These are phyloP conservation scores for Dalechampia spathulata DNA, from an alignment of 441 rosid genomes.

Conservation along the genomic window DNA sequence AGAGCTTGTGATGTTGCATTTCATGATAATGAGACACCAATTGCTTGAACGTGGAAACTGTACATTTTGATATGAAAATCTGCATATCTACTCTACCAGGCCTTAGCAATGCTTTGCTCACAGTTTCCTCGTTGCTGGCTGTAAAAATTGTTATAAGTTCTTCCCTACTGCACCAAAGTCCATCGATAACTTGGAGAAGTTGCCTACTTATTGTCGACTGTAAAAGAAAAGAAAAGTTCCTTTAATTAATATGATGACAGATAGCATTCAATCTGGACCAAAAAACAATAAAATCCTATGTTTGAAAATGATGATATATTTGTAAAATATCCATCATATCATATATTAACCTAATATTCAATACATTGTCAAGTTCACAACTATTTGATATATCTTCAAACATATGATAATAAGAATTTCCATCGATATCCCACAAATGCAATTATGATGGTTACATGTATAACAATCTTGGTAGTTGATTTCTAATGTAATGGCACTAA, in stretches of 20 bases:
- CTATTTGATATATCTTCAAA: too few relatives aligned
- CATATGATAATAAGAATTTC: neutral
- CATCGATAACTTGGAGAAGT: constrained; percentile 12
- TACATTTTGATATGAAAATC: constrained; percentile 10
- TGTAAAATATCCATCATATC: too few relatives aligned
- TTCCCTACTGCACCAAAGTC: constrained; percentile 11
- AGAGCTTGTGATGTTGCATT: constrained; percentile 6
- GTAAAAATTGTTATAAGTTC: constrained; percentile 12
- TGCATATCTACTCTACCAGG: constrained; percentile 15
- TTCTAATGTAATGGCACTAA: neutral
- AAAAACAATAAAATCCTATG: too few relatives aligned
- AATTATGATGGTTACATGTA: neutral
- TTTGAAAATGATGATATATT: too few relatives aligned
- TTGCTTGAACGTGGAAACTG: constrained; percentile 1
- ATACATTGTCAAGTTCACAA: too few relatives aligned
- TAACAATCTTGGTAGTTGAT: neutral
- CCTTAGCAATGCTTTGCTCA: neutral
- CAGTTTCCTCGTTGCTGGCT: constrained; percentile 3
- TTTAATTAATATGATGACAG: neutral
- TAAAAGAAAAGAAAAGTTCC: neutral
- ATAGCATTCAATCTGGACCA: neutral
- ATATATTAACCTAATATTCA: too few relatives aligned
- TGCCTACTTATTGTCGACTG: neutral
- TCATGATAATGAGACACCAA: constrained; percentile 8
- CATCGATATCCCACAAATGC: neutral